These are phyloP conservation scores for Conticribra weissflogii DNA, from an alignment of 108 stramenopile genomes.

Conservation along the genomic window DNA sequence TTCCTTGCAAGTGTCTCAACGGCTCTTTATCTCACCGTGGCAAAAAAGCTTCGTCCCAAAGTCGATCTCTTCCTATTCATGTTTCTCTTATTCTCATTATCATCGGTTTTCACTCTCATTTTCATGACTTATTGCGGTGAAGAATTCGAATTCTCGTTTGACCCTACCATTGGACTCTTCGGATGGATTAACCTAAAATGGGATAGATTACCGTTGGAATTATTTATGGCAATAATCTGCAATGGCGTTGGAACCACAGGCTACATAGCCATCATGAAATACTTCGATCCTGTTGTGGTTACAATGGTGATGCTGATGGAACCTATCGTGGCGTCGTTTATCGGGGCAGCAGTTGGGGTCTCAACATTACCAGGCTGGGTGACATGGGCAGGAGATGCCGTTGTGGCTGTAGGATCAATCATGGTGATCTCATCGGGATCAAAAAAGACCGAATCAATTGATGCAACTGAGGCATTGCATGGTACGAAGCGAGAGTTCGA, in stretches of 20 bases:
- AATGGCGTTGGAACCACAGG: constrained; percentile 69
- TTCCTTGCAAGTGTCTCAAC: constrained; percentile 36
- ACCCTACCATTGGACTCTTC: constrained; percentile 54
- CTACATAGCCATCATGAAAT: constrained; percentile 66
- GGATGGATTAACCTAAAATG: constrained; percentile 47
- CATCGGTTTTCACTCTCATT: constrained; percentile 38
- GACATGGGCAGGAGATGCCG: constrained; percentile 42
- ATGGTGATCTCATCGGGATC: constrained; percentile 50
- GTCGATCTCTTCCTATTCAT: constrained; percentile 61
- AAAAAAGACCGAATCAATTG: constrained; percentile 50
- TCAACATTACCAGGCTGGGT: constrained; percentile 33
- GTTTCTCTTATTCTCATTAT: constrained; percentile 58
- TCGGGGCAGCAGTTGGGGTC: constrained; percentile 36
- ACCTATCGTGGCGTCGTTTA: constrained; percentile 35
- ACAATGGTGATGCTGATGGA: constrained; percentile 56
- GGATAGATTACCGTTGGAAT: constrained; percentile 57
- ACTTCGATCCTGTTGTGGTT: constrained; percentile 67
- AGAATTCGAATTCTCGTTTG: constrained; percentile 31
- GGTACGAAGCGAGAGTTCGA: constrained; percentile 4
- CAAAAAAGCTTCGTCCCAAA: constrained; percentile 51
- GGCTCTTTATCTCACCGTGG: constrained; percentile 51
- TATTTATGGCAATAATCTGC: constrained; percentile 56
- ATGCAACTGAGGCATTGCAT: constrained; percentile 51
- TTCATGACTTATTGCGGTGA: constrained; percentile 34
- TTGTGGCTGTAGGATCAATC: constrained; percentile 31